Evolutionary conservation across 2,329 filamentous ascomycete genomes (phyloP).

Genomic region (Pseudopyricularia javanii): DNA sequence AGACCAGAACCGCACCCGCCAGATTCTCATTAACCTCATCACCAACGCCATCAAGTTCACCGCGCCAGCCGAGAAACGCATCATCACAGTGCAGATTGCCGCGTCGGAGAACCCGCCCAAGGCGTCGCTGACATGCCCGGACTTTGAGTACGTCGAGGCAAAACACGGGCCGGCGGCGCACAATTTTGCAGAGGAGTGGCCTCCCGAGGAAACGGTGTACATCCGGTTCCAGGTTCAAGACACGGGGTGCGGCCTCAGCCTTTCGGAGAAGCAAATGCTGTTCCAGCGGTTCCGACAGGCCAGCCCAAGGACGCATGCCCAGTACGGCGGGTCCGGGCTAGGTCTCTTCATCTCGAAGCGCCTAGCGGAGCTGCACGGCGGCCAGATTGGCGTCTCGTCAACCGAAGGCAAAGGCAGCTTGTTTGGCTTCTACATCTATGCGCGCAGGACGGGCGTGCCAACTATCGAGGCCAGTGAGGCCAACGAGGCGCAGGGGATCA

Average conservation of each 20-base stretch:
- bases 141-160: constrained; percentile 18
- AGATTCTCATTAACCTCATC: constrained; percentile 46
- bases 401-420: constrained; percentile 44
- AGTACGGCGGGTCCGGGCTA: constrained; percentile 52
- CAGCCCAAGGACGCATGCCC: constrained; percentile 31
- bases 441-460: constrained; percentile 20
- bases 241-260: constrained; percentile 50
- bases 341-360: constrained; percentile 54
- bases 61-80: constrained; percentile 13
- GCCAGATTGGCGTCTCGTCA: constrained; percentile 50
- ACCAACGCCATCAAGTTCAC: constrained; percentile 54
- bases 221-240: constrained; percentile 46
- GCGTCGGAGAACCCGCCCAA: constrained; percentile 28
- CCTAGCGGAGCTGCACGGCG: constrained; percentile 51
- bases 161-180: constrained; percentile 9
- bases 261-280: constrained; percentile 50
- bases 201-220: constrained; percentile 19
- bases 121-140: constrained; percentile 6
- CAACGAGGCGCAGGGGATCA: neutral
- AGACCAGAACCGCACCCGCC: constrained; percentile 44
- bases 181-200: constrained; percentile 16
- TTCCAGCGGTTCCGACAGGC: constrained; percentile 60
- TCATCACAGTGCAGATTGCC: constrained; percentile 36
- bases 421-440: constrained; percentile 52
- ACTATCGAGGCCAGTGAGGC: neutral